Conservation (phyloP, 176 grass and related monocot species). For the Phragmites australis region DNA sequence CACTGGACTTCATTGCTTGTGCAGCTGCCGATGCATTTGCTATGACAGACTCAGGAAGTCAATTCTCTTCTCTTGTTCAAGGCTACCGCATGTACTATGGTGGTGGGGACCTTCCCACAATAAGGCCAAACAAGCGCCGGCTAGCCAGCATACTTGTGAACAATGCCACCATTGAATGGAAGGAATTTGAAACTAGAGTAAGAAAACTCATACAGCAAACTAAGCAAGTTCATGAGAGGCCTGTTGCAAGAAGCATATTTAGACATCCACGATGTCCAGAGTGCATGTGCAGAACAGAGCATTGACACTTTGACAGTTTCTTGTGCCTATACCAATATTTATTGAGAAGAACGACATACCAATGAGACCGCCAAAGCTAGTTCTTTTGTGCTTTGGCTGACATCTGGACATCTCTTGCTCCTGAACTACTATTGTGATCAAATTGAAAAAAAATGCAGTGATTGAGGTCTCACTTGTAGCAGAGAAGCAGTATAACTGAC, state of each 20-base stretch:
- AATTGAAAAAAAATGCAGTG: constrained; percentile 4
- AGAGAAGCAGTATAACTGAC: not conserved
- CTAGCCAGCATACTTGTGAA: constrained; percentile 84
- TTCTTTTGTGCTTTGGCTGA: constrained; percentile 27
- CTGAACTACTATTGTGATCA: not conserved
- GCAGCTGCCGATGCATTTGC: constrained; percentile 96
- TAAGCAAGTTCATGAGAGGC: constrained; percentile 88
- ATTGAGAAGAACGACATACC: not conserved
- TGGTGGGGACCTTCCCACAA: constrained; percentile 69
- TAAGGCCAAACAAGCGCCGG: constrained; percentile 85
- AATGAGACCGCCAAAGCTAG: constrained; percentile 26
- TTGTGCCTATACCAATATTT: constrained; percentile 26
- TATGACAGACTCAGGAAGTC: constrained; percentile 95
- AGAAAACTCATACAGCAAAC: constrained; percentile 90
- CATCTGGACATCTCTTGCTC: constrained; percentile 2
- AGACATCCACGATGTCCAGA: constrained; percentile 85
- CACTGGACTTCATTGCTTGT: constrained; percentile 91
- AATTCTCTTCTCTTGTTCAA: constrained; percentile 89
- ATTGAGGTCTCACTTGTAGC: constrained; percentile 7
- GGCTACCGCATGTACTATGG: constrained; percentile 98
- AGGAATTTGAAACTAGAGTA: constrained; percentile 87
- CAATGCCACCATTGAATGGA: constrained; percentile 92
- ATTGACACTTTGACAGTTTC: constrained; percentile 33
- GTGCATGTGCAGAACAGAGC: constrained; percentile 91
- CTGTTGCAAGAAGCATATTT: constrained; percentile 81